These are phyloP conservation scores for Cytospora chrysosperma DNA, from an alignment of 2,329 filamentous ascomycete species.

Conservation along the genomic window DNA sequence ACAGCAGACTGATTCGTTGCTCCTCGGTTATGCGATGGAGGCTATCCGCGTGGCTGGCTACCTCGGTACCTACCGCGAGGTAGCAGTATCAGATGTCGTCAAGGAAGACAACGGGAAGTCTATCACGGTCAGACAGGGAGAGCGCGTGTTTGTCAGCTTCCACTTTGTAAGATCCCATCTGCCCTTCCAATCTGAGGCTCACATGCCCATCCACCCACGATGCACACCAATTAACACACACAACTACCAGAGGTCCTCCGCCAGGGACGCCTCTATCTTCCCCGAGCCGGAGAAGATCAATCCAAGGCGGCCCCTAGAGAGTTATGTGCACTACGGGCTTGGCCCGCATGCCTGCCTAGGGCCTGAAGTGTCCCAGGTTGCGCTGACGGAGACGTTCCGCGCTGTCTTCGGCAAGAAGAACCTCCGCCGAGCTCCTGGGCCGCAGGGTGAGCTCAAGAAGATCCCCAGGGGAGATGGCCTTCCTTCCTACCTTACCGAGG, in stretches of 20 bases:
- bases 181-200: too few relatives aligned
- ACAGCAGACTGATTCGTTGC: constrained; percentile 58
- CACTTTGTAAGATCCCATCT: constrained; percentile 41
- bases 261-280: constrained; percentile 43
- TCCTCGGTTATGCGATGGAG: constrained; percentile 71
- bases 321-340: constrained; percentile 63
- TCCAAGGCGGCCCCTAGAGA: constrained; percentile 60
- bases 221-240: neutral
- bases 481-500: constrained; percentile 63
- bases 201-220: neutral
- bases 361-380: constrained; percentile 57
- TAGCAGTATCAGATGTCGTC: constrained; percentile 45
- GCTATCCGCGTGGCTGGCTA: constrained; percentile 67
- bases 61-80: constrained; percentile 60
- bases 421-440: constrained; percentile 59
- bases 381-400: constrained; percentile 67
- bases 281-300: constrained; percentile 46
- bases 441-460: constrained; percentile 68
- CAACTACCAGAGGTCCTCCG: constrained; percentile 40
- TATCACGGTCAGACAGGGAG: constrained; percentile 53
- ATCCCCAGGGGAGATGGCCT: constrained; percentile 54
- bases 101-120: constrained; percentile 50
- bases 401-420: constrained; percentile 61
- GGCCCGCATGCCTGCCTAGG: constrained; percentile 65
- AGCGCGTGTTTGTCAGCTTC: constrained; percentile 64